Percentiles rank a stretch among this genome's conserved stretches.
These are phyloP conservation scores for Diaporthe vexans DNA, from an alignment of 2,329 filamentous ascomycete species.

Conservation along the genomic window DNA sequence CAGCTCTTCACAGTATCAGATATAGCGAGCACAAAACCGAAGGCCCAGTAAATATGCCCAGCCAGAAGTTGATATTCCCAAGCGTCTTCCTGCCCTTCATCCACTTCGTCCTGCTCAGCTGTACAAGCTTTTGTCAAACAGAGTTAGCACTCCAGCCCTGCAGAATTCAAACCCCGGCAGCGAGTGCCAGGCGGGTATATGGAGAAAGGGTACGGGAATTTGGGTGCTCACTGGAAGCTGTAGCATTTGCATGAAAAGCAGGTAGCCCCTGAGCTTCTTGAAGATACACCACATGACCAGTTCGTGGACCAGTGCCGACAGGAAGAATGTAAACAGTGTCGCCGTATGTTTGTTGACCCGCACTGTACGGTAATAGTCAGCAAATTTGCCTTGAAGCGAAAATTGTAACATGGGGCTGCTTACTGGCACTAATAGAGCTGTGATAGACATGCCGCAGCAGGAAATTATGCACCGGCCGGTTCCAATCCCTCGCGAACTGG, in stretches of 20 bases:
- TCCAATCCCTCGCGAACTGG: constrained; percentile 86
- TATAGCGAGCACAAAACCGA: constrained; percentile 75
- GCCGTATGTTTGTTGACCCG: constrained; percentile 78
- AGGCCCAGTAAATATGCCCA: constrained; percentile 82
- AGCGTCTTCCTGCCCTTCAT: constrained; percentile 73
- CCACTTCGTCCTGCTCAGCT: constrained; percentile 75
- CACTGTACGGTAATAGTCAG: constrained; percentile 51
- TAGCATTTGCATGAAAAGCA: constrained; percentile 80
- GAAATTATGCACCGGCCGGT: constrained; percentile 83
- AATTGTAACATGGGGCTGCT: too few species aligned
- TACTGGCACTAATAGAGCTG: constrained; percentile 76
- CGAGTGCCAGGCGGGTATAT: too few species aligned
- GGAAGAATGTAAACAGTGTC: constrained; percentile 81
- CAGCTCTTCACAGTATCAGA: constrained; percentile 62
- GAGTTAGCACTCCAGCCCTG: constrained; percentile 34
- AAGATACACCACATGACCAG: constrained; percentile 86
- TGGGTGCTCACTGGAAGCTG: constrained; percentile 72
- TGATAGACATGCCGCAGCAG: constrained; percentile 85
- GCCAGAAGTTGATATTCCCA: constrained; percentile 84
- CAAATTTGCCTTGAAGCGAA: too few species aligned
- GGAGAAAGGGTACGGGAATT: neutral
- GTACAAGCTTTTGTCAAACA: constrained; percentile 65
- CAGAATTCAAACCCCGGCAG: too few species aligned
- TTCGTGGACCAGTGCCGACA: constrained; percentile 80
- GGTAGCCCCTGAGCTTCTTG: constrained; percentile 81